phyloP scores from a whole-genome alignment of 1,139 yeast genomes.

The Yamadazyma atlantica region DNA sequence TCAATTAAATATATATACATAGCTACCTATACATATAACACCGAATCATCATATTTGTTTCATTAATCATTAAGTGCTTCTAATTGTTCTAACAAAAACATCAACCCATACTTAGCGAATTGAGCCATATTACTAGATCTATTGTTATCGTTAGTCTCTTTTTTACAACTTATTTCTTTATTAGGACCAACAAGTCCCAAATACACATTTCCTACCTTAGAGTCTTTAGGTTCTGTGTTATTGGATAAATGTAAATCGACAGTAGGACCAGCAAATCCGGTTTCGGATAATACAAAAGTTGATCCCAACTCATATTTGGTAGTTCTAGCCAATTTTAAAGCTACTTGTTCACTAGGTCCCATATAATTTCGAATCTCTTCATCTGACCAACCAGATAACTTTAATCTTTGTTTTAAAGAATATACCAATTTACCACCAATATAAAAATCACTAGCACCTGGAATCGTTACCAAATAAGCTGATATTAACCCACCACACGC shows the following conservation, averaged over 20 bases:
- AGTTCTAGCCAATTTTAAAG: slow-evolving; percentile 72
- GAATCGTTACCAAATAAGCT: slow-evolving; percentile 75
- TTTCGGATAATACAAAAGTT: slow-evolving; percentile 77
- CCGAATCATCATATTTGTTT: background rate
- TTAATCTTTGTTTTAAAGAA: slow-evolving; percentile 70
- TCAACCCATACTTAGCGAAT: slow-evolving; percentile 68
- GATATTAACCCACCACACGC: slow-evolving; percentile 88
- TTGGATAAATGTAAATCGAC: slow-evolving; percentile 38
- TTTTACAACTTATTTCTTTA: slow-evolving; percentile 52
- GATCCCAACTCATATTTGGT: slow-evolving; percentile 79
- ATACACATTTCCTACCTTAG: slow-evolving; percentile 64
- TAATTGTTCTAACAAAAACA: slow-evolving; percentile 52
- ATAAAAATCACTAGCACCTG: slow-evolving; percentile 82
- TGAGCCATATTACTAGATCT: slow-evolving; percentile 69
- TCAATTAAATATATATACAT: too few relatives aligned
- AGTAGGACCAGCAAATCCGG: slow-evolving; percentile 86
- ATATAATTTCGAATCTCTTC: slow-evolving; percentile 69
- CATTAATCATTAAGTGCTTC: background rate
- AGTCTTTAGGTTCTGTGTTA: slow-evolving; percentile 16
- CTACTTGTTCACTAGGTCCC: slow-evolving; percentile 81
- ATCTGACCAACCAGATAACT: slow-evolving; percentile 75
- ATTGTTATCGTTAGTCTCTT: slow-evolving; percentile 46
- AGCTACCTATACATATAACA: too few relatives aligned
- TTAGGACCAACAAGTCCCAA: slow-evolving; percentile 71
- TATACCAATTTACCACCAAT: slow-evolving; percentile 84